phyloP scores from a whole-genome alignment of 495 filamentous ascomycete genomes.

The Hamigera avellanea region DNA sequence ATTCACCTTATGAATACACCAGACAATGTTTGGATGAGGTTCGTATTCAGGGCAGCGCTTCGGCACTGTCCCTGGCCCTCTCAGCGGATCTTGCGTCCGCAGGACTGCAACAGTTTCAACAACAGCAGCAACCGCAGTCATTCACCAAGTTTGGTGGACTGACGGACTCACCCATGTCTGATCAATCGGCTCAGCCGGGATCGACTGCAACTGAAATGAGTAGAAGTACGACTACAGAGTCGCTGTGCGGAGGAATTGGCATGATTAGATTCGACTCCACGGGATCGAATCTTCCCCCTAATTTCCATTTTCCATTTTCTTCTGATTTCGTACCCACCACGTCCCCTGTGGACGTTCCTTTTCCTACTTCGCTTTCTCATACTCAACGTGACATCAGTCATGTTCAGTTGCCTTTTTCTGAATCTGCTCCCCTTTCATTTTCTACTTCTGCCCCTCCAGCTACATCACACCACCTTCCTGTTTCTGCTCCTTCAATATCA shows the following conservation, averaged over 20 bases:
- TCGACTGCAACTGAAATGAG: conserved; percentile 29
- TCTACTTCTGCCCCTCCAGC: conserved; percentile 26
- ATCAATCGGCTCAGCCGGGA: conserved; percentile 10
- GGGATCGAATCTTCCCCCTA: conserved; percentile 22
- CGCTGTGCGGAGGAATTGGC: conserved; percentile 30
- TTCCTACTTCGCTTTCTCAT: conserved; percentile 11
- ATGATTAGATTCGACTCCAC: conserved; percentile 33
- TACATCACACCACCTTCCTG: conserved; percentile 10
- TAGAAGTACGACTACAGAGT: conserved; percentile 32
- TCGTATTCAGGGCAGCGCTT: conserved; percentile 12
- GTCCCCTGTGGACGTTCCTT: conserved; percentile 19
- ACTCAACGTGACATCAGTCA: conserved; percentile 19
- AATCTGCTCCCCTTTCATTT: conserved; percentile 14
- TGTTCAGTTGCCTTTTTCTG: conserved; percentile 16
- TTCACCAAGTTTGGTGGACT: conserved; percentile 7
- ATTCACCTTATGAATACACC: conserved; percentile 32
- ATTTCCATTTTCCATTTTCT: conserved; percentile 17
- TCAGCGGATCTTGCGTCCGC: conserved; percentile 15
- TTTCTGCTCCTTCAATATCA: conserved; percentile 17
- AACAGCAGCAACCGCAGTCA: conserved; percentile 4
- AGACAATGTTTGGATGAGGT: conserved; percentile 23
- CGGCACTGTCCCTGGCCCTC: conserved; percentile 19
- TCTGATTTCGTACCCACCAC: conserved; percentile 22
- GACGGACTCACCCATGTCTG: conserved; percentile 7
- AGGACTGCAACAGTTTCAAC: conserved; percentile 10